These are phyloP conservation scores for Graphilbum sp. DNA, from an alignment of 2,329 filamentous ascomycete species.

Conservation along the genomic window DNA sequence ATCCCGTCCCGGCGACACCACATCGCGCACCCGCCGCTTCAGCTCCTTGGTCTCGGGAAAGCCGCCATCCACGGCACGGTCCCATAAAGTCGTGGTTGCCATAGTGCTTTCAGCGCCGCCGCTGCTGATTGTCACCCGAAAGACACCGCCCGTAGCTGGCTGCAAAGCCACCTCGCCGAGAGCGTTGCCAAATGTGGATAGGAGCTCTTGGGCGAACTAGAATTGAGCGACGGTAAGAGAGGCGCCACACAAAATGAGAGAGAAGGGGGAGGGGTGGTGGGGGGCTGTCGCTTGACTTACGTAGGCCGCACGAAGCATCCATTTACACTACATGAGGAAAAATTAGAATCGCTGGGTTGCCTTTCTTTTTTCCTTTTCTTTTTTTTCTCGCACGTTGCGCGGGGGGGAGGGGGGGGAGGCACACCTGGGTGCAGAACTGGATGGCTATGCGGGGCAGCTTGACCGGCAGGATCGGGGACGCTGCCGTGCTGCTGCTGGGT, in stretches of 20 bases:
- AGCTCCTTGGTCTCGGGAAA: slow-evolving; percentile 91
- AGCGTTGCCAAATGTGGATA: slow-evolving; percentile 74
- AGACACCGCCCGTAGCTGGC: slow-evolving; percentile 71
- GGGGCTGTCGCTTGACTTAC: slow-evolving; percentile 34
- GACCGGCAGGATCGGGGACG: slow-evolving; percentile 11
- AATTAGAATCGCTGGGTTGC: not conserved
- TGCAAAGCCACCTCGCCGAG: slow-evolving; percentile 81
- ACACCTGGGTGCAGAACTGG: slow-evolving; percentile 59
- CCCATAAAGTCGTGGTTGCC: slow-evolving; percentile 55
- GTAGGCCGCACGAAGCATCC: slow-evolving; percentile 77
- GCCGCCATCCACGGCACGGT: slow-evolving; percentile 69
- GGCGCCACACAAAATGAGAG: slow-evolving; percentile 5
- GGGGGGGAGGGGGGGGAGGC: not conserved
- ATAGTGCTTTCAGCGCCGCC: slow-evolving; percentile 3
- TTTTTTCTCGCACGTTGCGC: too few species aligned
- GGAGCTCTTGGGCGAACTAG: slow-evolving; percentile 84
- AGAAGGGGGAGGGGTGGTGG: not conserved
- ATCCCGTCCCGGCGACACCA: slow-evolving; percentile 61
- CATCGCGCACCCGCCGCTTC: slow-evolving; percentile 68
- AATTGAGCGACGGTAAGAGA: not conserved
- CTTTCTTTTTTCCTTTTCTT: too few species aligned
- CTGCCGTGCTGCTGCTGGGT: not conserved
- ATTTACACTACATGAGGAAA: slow-evolving; percentile 50
- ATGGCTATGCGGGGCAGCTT: slow-evolving; percentile 65
- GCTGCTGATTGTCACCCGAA: slow-evolving; percentile 38